These are phyloP conservation scores for Senna siamea DNA, from an alignment of 306 rosid species.

Conservation along the genomic window DNA sequence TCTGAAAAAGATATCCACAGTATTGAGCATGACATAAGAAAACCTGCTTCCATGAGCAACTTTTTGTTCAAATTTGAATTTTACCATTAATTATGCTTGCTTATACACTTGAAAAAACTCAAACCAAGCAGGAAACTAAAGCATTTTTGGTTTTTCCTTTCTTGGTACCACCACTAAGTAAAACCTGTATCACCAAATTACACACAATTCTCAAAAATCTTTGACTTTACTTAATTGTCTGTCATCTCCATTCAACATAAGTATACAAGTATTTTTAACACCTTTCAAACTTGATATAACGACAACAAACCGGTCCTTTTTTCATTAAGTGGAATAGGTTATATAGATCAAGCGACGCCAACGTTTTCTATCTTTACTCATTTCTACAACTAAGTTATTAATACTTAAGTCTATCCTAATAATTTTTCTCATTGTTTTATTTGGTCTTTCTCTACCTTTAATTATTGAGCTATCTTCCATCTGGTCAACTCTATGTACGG, in stretches of 20 bases:
- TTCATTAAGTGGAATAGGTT: too few species aligned
- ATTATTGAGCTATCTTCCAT: too few species aligned
- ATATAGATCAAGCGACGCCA: too few species aligned
- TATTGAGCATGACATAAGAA: neutral
- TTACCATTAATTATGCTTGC: neutral
- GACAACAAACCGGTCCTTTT: too few species aligned
- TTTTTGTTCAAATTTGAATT: constrained; percentile 3
- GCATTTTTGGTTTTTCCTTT: neutral
- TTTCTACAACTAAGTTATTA: too few species aligned
- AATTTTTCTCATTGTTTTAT: too few species aligned
- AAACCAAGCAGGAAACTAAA: neutral
- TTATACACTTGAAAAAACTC: neutral
- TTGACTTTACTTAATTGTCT: neutral
- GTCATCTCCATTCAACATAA: neutral
- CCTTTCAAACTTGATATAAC: neutral
- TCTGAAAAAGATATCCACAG: neutral
- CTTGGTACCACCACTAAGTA: neutral
- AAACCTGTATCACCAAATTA: constrained; percentile 1
- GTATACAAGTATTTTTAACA: neutral
- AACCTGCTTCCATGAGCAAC: neutral
- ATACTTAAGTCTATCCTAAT: too few species aligned
- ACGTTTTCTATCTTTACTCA: too few species aligned
- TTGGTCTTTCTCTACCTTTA: too few species aligned
- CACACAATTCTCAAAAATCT: neutral
- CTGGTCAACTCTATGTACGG: too few species aligned